Percentiles rank a stretch among this genome's conserved stretches.
These are phyloP conservation scores for Metarhizium anisopliae DNA, from an alignment of 2,329 filamentous ascomycete genomes.

Conservation along the genomic window DNA sequence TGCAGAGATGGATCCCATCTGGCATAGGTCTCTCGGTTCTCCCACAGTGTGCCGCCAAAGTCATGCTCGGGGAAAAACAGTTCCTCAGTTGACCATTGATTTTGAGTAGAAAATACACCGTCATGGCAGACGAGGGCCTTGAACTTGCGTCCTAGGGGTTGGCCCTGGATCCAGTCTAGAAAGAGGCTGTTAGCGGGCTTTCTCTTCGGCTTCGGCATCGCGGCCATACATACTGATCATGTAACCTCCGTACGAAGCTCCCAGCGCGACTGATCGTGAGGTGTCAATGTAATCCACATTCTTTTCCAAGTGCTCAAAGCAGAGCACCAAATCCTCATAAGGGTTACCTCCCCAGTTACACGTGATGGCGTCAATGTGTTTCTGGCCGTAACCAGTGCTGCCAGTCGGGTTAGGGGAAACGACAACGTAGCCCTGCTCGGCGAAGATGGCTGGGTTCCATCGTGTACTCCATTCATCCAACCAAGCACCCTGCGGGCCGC, in stretches of 20 bases:
- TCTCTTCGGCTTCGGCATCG: background rate
- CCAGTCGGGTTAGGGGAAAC: constrained; percentile 78
- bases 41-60: constrained; percentile 53
- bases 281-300: constrained; percentile 63
- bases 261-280: constrained; percentile 59
- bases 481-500: constrained; percentile 74
- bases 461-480: constrained; percentile 67
- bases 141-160: constrained; percentile 73
- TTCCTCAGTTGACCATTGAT: constrained; percentile 56
- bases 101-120: constrained; percentile 67
- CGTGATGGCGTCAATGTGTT: constrained; percentile 66
- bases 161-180: constrained; percentile 80
- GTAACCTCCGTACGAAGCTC: constrained; percentile 66
- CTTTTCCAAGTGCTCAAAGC: constrained; percentile 63
- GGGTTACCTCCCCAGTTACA: constrained; percentile 78
- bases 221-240: constrained; percentile 53
- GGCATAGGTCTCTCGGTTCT: constrained; percentile 54
- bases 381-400: constrained; percentile 73
- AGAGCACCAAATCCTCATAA: constrained; percentile 72
- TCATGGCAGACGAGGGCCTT: constrained; percentile 85
- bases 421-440: constrained; percentile 79
- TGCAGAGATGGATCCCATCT: constrained; percentile 60
- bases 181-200: constrained; percentile 20
- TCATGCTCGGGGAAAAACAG: constrained; percentile 64
- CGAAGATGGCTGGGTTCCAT: constrained; percentile 81